Evolutionary conservation across 2,329 filamentous ascomycete species (phyloP).

Genomic region (Colletotrichum simmondsii): DNA sequence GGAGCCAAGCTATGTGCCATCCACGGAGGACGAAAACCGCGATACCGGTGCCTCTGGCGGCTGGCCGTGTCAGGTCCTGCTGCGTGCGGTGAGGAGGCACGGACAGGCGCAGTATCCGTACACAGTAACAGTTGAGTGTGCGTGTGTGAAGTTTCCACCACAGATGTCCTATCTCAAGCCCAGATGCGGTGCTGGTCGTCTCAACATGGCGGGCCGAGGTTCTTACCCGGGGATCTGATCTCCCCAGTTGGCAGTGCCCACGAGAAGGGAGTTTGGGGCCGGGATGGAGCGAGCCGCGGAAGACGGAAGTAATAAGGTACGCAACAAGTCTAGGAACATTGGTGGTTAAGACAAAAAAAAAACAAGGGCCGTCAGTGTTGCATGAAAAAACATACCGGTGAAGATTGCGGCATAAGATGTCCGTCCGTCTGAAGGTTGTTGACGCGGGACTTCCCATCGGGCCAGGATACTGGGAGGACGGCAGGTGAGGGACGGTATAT

Average conservation of each 20-base stretch:
- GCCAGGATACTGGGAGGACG: constrained; percentile 3
- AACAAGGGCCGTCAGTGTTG: not conserved
- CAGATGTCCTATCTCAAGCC: not conserved
- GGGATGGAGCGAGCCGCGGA: not conserved
- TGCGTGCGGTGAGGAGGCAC: not conserved
- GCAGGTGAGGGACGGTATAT: not conserved
- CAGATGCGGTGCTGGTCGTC: not conserved
- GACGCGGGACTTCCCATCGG: constrained; percentile 22
- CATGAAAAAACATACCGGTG: not conserved
- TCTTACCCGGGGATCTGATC: not conserved
- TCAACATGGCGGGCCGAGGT: not conserved
- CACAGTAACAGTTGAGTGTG: not conserved
- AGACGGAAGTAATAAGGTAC: not conserved
- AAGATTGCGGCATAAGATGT: not conserved
- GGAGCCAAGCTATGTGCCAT: no score
- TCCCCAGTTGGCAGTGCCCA: not conserved
- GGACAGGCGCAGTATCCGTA: not conserved
- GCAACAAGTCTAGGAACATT: not conserved
- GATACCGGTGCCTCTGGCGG: constrained; percentile 1
- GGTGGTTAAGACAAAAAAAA: not conserved
- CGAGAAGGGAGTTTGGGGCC: not conserved
- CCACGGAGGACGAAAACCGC: not conserved
- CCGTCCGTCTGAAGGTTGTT: constrained; percentile 22
- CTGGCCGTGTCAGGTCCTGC: constrained; percentile 2
- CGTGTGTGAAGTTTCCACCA: not conserved